A percentile compares a stretch with the other conserved stretches of the same genome.
phyloP scores from a whole-genome alignment of 2,329 filamentous ascomycete genomes.

The Aspergillus cejpii region DNA sequence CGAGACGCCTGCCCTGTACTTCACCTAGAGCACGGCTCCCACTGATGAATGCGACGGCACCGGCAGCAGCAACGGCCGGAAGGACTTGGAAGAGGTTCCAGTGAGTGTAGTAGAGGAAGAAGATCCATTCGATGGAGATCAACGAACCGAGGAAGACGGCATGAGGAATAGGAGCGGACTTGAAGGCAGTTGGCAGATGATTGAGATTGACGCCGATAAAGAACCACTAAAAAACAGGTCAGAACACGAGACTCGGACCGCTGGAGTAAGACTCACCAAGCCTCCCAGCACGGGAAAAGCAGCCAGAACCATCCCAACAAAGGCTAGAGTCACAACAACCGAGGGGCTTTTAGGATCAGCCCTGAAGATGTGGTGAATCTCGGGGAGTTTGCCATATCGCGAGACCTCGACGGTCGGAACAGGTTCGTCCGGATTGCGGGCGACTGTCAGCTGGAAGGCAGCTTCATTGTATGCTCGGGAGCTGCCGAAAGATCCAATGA shows the following conservation, averaged over 20 bases:
- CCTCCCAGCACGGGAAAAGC: slow-evolving; percentile 67
- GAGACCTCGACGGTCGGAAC: slow-evolving; percentile 59
- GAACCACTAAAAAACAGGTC: slow-evolving; percentile 57
- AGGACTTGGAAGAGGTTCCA: slow-evolving; percentile 91
- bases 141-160: slow-evolving; percentile 80
- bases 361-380: slow-evolving; percentile 90
- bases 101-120: slow-evolving; percentile 86
- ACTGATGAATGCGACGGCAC: slow-evolving; percentile 69
- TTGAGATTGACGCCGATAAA: slow-evolving; percentile 73
- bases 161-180: slow-evolving; percentile 72
- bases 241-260: slow-evolving; percentile 4
- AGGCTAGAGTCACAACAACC: slow-evolving; percentile 69
- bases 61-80: slow-evolving; percentile 63
- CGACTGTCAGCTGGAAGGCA: slow-evolving; percentile 66
- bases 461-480: slow-evolving; percentile 60
- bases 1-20: slow-evolving; percentile 79
- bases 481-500: slow-evolving; percentile 80
- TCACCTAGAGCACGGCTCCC: slow-evolving; percentile 86
- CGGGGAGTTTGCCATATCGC: slow-evolving; percentile 73
- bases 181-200: slow-evolving; percentile 69
- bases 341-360: slow-evolving; percentile 73
- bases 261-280: slow-evolving; percentile 49
- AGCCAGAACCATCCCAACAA: slow-evolving; percentile 64
- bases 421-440: slow-evolving; percentile 56
- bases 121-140: slow-evolving; percentile 78